phyloP scores from a whole-genome alignment of 768 basidiomycete genomes.

The Pulveroboletus sp. region DNA sequence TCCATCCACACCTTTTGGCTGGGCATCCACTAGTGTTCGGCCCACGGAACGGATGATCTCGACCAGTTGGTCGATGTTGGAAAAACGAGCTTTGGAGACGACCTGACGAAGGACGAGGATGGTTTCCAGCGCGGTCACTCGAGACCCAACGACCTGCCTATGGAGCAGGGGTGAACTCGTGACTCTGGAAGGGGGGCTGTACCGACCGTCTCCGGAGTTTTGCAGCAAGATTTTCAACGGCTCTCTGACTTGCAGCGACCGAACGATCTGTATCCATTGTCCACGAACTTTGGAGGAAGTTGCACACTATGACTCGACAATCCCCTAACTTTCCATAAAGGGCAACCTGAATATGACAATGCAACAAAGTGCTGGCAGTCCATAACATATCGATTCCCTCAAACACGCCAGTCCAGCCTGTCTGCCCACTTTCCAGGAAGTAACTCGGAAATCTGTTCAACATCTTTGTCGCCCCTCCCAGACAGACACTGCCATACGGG shows the following conservation, averaged over 20 bases:
- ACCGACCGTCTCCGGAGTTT: constrained; percentile 70
- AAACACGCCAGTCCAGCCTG: constrained; percentile 87
- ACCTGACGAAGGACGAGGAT: constrained; percentile 85
- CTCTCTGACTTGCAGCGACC: constrained; percentile 43
- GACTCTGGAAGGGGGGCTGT: constrained; percentile 33
- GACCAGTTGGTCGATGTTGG: constrained; percentile 81
- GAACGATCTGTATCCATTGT: constrained; percentile 41
- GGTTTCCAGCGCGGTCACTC: constrained; percentile 85
- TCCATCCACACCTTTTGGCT: constrained; percentile 84
- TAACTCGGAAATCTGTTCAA: constrained; percentile 91
- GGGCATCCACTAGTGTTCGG: constrained; percentile 76
- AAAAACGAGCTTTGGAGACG: constrained; percentile 80
- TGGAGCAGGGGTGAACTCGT: constrained; percentile 2
- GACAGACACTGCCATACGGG: constrained; percentile 65
- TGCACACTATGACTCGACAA: too few species aligned
- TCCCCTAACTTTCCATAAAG: constrained; percentile 16
- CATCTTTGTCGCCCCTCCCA: constrained; percentile 97
- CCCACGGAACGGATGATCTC: constrained; percentile 77
- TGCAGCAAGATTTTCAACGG: constrained; percentile 65
- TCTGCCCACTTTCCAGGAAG: constrained; percentile 94
- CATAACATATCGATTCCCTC: constrained; percentile 1
- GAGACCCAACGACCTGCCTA: constrained; percentile 90
- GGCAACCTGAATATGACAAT: background rate
- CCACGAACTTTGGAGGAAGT: background rate
- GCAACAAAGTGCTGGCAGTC: too few species aligned